Evolutionary conservation across 306 rosid genomes (phyloP).

Genomic region (Cucurbita argyrosperma): DNA sequence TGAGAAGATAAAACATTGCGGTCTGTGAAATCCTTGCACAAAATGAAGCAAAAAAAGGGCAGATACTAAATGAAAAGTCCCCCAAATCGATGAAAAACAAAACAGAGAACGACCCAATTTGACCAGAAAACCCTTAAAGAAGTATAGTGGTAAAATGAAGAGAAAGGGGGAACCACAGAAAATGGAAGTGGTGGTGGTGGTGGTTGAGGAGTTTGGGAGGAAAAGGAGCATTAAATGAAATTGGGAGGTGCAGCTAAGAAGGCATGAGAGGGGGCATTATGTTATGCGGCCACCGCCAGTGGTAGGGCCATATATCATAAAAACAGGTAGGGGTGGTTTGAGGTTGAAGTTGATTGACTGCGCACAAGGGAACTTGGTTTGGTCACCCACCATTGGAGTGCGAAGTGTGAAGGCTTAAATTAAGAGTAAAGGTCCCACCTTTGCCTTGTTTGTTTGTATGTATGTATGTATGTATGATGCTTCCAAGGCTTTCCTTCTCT

Average conservation of each 20-base stretch:
- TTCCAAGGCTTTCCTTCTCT: neutral
- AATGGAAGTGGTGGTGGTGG: neutral
- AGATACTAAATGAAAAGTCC: neutral
- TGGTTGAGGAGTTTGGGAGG: neutral
- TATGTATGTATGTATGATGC: neutral
- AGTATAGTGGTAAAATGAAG: neutral
- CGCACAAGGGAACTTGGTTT: neutral
- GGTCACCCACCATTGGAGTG: neutral
- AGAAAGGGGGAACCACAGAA: neutral
- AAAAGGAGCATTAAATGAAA: neutral
- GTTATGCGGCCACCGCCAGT: neutral
- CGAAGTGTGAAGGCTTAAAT: neutral
- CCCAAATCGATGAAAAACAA: neutral
- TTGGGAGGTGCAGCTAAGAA: neutral
- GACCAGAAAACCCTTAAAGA: neutral
- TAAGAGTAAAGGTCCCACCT: neutral
- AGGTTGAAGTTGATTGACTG: too few species aligned
- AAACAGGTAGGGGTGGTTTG: too few species aligned
- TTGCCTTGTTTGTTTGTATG: neutral
- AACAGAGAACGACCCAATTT: slow-evolving; percentile 4
- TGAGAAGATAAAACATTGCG: slow-evolving; percentile 58
- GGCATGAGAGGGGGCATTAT: neutral
- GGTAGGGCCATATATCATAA: neutral
- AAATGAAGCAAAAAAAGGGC: neutral
- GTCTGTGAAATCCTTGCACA: neutral